phyloP scores from a whole-genome alignment of 1,284 basidiomycete genomes.

The Moniliophthora roreri region DNA sequence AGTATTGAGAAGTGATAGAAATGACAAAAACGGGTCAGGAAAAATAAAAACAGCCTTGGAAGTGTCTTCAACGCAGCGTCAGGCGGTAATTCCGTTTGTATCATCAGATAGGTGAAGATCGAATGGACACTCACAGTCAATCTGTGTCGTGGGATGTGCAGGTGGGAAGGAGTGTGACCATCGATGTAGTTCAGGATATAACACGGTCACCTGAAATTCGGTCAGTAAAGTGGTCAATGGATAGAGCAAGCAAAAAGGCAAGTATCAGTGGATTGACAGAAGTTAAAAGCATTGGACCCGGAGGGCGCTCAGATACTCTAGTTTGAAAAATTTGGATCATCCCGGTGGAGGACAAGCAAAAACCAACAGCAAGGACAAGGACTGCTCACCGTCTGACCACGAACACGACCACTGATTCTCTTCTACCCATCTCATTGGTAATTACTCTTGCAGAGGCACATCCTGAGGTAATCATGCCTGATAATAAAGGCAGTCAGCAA shows the following conservation, averaged over 20 bases:
- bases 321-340: constrained; percentile 78
- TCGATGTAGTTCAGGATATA: too few relatives aligned
- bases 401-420: not conserved
- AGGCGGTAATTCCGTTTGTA: constrained; percentile 79
- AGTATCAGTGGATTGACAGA: constrained; percentile 70
- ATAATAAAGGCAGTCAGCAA: constrained; percentile 17
- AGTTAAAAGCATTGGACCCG: constrained; percentile 63
- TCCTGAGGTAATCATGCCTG: not conserved
- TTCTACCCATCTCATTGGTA: not conserved
- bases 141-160: constrained; percentile 8
- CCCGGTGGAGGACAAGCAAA: constrained; percentile 28
- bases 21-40: constrained; percentile 38
- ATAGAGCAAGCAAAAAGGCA: constrained; percentile 21
- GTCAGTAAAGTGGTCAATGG: not conserved
- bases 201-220: too few relatives aligned
- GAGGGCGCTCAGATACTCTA: constrained; percentile 81
- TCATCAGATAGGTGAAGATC: constrained; percentile 42
- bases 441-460: not conserved
- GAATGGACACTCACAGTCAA: too few relatives aligned
- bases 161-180: not conserved
- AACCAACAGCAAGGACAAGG: constrained; percentile 5
- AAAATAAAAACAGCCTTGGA: constrained; percentile 76
- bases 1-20: not conserved
- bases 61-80: constrained; percentile 65
- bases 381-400: constrained; percentile 15